Percentiles rank a stretch among this genome's conserved stretches.
These are phyloP conservation scores for Saccharomycopsis selenospora DNA, from an alignment of 805 yeast species.

Conservation along the genomic window DNA sequence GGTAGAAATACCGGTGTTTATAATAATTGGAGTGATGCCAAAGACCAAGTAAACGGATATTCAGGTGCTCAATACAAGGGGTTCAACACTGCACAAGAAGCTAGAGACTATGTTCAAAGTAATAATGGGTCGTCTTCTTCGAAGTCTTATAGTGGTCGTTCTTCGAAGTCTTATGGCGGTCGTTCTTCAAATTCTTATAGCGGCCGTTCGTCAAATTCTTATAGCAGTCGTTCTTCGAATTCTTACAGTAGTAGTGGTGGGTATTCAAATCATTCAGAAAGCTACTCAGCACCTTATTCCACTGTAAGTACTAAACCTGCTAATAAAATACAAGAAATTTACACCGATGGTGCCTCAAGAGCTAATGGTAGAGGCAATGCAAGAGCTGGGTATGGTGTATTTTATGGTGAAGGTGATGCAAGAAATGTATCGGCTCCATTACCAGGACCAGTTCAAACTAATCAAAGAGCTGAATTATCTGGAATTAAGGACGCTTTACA, in stretches of 20 bases:
- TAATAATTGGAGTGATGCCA: conserved; percentile 51
- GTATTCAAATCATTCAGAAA: too few species aligned
- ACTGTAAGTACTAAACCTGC: too few species aligned
- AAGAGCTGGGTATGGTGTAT: conserved; percentile 70
- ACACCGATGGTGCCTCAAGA: conserved; percentile 74
- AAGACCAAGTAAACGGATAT: conserved; percentile 46
- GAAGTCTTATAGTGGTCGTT: too few species aligned
- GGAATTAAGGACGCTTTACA: conserved; percentile 57
- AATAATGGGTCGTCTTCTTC: too few species aligned
- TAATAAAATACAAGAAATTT: conserved; percentile 40
- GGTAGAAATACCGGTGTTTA: conserved; percentile 55
- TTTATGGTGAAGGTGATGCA: conserved; percentile 47
- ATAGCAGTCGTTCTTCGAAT: too few species aligned
- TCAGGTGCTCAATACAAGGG: conserved; percentile 50
- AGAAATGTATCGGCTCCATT: conserved; percentile 52
- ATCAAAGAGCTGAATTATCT: conserved; percentile 71
- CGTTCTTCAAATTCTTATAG: too few species aligned
- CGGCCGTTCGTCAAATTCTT: too few species aligned
- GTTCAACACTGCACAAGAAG: conserved; percentile 43
- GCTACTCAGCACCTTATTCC: too few species aligned
- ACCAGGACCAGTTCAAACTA: conserved; percentile 48
- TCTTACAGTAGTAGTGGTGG: too few species aligned
- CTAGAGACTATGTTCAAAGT: conserved; percentile 40
- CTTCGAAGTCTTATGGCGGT: too few species aligned
- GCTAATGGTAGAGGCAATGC: conserved; percentile 45